phyloP scores from a whole-genome alignment of 352 stramenopile genomes.

The Phytophthora pistaciae region DNA sequence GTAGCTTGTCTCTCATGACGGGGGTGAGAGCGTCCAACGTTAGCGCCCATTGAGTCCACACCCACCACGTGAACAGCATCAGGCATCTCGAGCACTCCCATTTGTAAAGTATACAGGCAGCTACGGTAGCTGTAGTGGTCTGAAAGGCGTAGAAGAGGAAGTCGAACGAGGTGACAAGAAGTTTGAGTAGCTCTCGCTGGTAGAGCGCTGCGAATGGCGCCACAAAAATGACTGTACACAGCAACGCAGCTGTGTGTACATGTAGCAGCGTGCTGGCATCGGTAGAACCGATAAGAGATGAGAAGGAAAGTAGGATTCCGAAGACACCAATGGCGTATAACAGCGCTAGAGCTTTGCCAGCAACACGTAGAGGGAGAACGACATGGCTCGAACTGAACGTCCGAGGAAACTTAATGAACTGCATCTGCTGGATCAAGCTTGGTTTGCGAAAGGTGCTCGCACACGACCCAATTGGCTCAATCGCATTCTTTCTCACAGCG shows the following conservation, averaged over 20 bases:
- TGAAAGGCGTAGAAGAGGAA: neutral
- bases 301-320: conserved; percentile 19
- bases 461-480: neutral
- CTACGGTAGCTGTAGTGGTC: neutral
- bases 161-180: neutral
- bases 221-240: conserved; percentile 2
- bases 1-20: conserved; percentile 18
- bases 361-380: conserved; percentile 7
- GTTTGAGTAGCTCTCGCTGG: neutral
- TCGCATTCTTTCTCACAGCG: neutral
- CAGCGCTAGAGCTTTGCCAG: neutral
- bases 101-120: neutral
- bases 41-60: conserved; percentile 1
- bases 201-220: neutral
- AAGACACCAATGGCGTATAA: conserved; percentile 13
- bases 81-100: neutral
- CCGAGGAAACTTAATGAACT: conserved; percentile 19
- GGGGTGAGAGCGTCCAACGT: conserved; percentile 1
- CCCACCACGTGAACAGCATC: conserved; percentile 1
- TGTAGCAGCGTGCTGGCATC: neutral
- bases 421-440: conserved; percentile 30
- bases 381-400: conserved; percentile 22
- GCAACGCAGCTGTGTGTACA: neutral
- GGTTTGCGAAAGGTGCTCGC: neutral
- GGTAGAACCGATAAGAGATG: neutral